Evolutionary conservation across 192 early-diverging fungal genomes (phyloP).

Genomic region (Thoreauomyces humboldtii): DNA sequence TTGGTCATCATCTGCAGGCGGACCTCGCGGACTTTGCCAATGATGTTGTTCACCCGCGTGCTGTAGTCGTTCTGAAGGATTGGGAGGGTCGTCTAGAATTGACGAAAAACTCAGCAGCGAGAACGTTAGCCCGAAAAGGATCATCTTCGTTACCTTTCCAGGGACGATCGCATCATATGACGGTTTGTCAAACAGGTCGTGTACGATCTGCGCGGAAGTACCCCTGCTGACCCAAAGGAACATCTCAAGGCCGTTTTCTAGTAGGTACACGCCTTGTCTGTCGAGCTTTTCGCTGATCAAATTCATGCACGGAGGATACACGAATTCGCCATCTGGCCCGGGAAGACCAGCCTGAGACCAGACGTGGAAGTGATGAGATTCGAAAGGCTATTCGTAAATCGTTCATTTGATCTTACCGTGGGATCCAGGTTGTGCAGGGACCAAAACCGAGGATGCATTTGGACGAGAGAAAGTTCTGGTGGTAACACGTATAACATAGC

Average conservation of each 20-base stretch:
- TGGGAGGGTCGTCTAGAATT: slow-evolving; percentile 69
- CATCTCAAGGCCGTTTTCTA: slow-evolving; percentile 79
- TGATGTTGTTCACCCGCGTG: slow-evolving; percentile 68
- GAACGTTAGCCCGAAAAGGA: background rate
- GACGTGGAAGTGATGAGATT: too few species aligned
- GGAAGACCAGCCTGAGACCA: slow-evolving; percentile 27
- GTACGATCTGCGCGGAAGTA: slow-evolving; percentile 70
- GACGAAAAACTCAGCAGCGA: background rate
- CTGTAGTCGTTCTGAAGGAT: slow-evolving; percentile 68
- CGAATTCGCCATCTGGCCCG: slow-evolving; percentile 55
- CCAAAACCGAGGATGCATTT: slow-evolving; percentile 77
- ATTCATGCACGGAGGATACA: slow-evolving; percentile 77
- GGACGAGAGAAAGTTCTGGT: slow-evolving; percentile 69
- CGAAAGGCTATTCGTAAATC: too few species aligned
- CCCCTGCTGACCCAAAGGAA: slow-evolving; percentile 88
- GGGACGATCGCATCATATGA: slow-evolving; percentile 73
- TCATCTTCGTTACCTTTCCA: slow-evolving; percentile 66
- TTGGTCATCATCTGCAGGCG: slow-evolving; percentile 60
- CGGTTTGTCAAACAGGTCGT: slow-evolving; percentile 72
- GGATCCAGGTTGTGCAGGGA: slow-evolving; percentile 76
- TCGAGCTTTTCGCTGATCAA: slow-evolving; percentile 82
- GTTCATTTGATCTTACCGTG: slow-evolving; percentile 35
- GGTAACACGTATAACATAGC: slow-evolving; percentile 79
- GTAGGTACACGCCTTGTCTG: slow-evolving; percentile 80
- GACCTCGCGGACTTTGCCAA: slow-evolving; percentile 68